These are phyloP conservation scores for Aspergillus funiculosus DNA, from an alignment of 495 filamentous ascomycete genomes.

Conservation along the genomic window DNA sequence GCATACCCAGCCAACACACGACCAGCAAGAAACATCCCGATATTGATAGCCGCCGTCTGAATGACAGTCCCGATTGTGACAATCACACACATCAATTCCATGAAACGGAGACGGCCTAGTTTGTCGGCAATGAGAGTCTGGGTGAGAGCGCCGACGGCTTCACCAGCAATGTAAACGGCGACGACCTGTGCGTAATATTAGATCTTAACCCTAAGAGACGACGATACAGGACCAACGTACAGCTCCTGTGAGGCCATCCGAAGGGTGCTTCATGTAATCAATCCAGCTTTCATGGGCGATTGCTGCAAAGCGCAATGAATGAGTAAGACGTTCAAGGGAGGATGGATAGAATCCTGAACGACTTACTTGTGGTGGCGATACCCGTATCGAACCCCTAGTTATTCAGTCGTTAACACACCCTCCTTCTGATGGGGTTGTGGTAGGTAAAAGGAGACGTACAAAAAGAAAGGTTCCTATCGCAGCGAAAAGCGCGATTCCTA, in stretches of 20 bases:
- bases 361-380: constrained; percentile 55
- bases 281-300: constrained; percentile 58
- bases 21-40: constrained; percentile 56
- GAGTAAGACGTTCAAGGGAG: not conserved
- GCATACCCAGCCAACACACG: constrained; percentile 51
- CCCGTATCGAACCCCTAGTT: constrained; percentile 52
- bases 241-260: constrained; percentile 51
- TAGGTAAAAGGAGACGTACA: constrained; percentile 29
- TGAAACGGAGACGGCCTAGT: constrained; percentile 54
- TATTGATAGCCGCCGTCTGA: constrained; percentile 53
- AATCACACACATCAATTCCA: constrained; percentile 52
- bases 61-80: constrained; percentile 53
- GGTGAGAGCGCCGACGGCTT: constrained; percentile 47
- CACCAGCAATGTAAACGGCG: constrained; percentile 56
- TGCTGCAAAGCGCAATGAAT: constrained; percentile 25
- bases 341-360: not conserved
- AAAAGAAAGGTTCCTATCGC: constrained; percentile 55
- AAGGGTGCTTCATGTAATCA: constrained; percentile 52
- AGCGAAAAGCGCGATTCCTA: constrained; percentile 49
- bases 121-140: constrained; percentile 51
- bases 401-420: not conserved
- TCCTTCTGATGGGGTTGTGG: not conserved
- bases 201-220: not conserved
- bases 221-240: constrained; percentile 25
- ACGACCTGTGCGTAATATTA: constrained; percentile 36